Base-by-base conservation (phyloP, 2,329 filamentous ascomycete species). In the Colletotrichum godetiae region DNA sequence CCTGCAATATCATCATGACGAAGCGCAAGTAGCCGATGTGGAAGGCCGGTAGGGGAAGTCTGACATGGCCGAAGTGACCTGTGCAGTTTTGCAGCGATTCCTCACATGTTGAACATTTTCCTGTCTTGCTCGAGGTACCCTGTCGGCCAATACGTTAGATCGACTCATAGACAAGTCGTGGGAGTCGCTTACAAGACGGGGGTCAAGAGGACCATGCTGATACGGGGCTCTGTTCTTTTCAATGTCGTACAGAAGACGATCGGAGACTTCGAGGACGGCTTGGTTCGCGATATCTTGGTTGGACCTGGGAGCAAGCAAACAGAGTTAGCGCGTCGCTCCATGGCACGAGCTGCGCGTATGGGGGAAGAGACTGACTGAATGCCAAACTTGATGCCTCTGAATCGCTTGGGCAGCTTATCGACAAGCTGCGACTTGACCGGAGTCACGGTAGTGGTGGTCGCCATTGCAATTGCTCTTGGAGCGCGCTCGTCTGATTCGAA, bases 21-120 rank as follows among this genome's bases (percentile, higher is more conserved):
- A 97, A 95, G 81, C 95, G 97, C 78, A 99, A 90, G 81, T 98
- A 99, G 49, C 97, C 97, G 76, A 98, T 95, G 81, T 99, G 97
- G 80, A 98, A 98, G 56, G 93, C 95, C 4, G 97, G 97, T 64
- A 99, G 87, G 1, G 96, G 94, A 15, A 99, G 90, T 79, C 94
- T 92, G 78, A 99, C 93, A 83, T 98, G 93, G 59, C 97, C 97
- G 80, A 98, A 99, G 83, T 99, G 97, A 13, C 97, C 97, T 77
- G 95, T 97, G 83, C 97, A 99, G 76, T 93, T 91, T 78, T 95
- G 90, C 35, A 98, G 87, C 19, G 91, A 89, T 79, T 95, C 91
- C 60, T 94, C 91, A 81, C 97, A 99, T 15, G 97, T 98, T 56
- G 90, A 86, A 82, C 97, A 99, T 72, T 86, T 88, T 29, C 91